Evolutionary conservation across 768 basidiomycete genomes (phyloP), one percentile per base, ranked within the genome.

Genomic region (Pleurotus sapidus): DNA sequence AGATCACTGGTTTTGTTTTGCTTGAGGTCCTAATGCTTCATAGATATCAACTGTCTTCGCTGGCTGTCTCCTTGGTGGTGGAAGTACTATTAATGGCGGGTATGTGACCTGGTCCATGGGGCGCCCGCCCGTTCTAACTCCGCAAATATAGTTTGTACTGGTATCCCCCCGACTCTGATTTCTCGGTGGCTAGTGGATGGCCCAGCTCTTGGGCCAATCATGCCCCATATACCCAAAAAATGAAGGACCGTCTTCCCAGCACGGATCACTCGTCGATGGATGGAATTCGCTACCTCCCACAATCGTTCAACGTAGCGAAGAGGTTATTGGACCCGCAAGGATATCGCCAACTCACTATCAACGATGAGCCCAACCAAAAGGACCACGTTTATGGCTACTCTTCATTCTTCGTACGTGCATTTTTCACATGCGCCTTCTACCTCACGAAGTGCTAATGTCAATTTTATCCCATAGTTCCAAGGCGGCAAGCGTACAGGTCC

Each of bases 71-170:
- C 65, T 86, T 17, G 86, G 86, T 57, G 86, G 86, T 17, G 86
- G 84, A 38, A 82, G 81, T 4, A 75, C 84, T 2, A 74, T 87
- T 63, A 86, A 87, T 66, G 86, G 83, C 68, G 84, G 79, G 82
- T 84, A 61, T 65, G 81, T 71, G 20, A 25, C 5, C 40, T 24
- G 15, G 9, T 43, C 20, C 25, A 39, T 30, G 20, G 27, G 25
- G 1, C 9, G 11, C 37, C 37, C 37, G 15, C 30, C 20, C 42
- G 12, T 45, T 4, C 46, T 40, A 57, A 3, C 25, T 39, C 57
- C 7, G 55, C 27, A 46, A 23, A 24, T 34, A 0, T 46, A 76
- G 76, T 63, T 62, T 85, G 1, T 85, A 83, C 65, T 84, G 83
- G 83, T 68, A 74, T 30, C 82, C 84, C 7, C 66, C 76, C n/a